These are phyloP conservation scores for Drechslera avenae DNA, from an alignment of 2,329 filamentous ascomycete species.

Conservation along the genomic window DNA sequence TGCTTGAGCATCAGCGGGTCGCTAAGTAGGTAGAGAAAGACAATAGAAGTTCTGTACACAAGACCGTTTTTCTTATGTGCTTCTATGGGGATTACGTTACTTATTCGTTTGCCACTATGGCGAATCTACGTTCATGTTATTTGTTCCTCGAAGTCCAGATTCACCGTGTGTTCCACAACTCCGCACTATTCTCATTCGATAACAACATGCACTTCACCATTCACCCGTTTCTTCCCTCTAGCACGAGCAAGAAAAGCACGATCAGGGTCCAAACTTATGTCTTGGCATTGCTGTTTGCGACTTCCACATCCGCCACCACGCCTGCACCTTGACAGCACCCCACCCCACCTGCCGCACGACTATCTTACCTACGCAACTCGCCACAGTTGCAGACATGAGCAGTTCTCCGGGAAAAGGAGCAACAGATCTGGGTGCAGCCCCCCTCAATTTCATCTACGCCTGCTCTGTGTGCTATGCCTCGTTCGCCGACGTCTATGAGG, in stretches of 20 bases:
- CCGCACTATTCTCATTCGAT: neutral
- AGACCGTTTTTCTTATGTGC: slow-evolving; percentile 22
- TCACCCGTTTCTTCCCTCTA: neutral
- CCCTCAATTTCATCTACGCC: slow-evolving; percentile 55
- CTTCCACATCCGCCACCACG: slow-evolving; percentile 13
- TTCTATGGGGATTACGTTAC: neutral
- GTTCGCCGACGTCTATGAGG: slow-evolving; percentile 53
- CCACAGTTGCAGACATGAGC: slow-evolving; percentile 16
- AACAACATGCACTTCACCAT: neutral
- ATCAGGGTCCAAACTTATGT: slow-evolving; percentile 1
- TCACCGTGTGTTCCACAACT: neutral
- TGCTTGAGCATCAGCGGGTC: slow-evolving; percentile 23
- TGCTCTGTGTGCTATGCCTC: slow-evolving; percentile 55
- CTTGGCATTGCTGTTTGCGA: slow-evolving; percentile 25
- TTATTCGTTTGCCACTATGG: neutral
- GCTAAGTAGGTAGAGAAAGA: slow-evolving; percentile 17
- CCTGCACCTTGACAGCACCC: slow-evolving; percentile 4
- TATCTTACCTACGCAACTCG: slow-evolving; percentile 2
- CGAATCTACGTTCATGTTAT: neutral
- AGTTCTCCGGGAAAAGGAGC: slow-evolving; percentile 12
- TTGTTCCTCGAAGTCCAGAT: neutral
- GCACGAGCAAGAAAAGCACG: slow-evolving; percentile 11
- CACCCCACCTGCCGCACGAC: slow-evolving; percentile 1
- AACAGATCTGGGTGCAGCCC: slow-evolving; percentile 36
- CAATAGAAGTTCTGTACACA: slow-evolving; percentile 38